Evolutionary conservation across 441 rosid species (phyloP), one percentile per base, ranked within the genome.

Genomic region (Corymbia citriodora): DNA sequence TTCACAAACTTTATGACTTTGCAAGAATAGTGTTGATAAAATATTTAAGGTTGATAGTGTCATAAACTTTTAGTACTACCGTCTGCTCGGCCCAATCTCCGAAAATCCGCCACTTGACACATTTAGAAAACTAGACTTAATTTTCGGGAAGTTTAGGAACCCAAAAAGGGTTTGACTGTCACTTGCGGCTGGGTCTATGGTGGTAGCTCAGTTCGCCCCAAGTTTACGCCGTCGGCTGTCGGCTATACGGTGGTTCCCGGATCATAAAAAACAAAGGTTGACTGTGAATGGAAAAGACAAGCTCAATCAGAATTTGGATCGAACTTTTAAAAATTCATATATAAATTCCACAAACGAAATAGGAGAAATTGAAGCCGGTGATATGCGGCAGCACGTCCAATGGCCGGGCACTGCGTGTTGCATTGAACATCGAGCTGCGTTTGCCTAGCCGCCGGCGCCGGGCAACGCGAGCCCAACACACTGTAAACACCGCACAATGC

Each of bases 11-110:
- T 17, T 31, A 9, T 70, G 2, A 70, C 12, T 18, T 17, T 31
- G 79, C 45, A 70, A 9, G 45, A 70, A 17, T 31, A 3, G 9
- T 0, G 2, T 68, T 17, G 12, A 68, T 68, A 68, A 68, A 33
- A 68, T 17, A 68, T 31, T 68, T 31, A 31, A 68, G 0, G 1
- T 31, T 31, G 45, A 33, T 31, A 70, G 17, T 1, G 1, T 70
- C 45, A 16, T 9, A 17, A 3, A 31, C 1, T 31, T 31, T 31
- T 33, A 17, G 7, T 17, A 70, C 45, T 31, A 31, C 0, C 17
- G 0, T 68, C 1, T 16, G 40, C 8, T 70, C 0, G 1, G 7
- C 1, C 0, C 45, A 70, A 31, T 70, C 36, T 9, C 10, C 1
- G 0, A 70, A 70, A 70, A 16, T 70, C 13, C 1, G 3, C 45